Evolutionary conservation across 108 stramenopile genomes (phyloP).

Genomic region (Aurantiochytrium sp.): DNA sequence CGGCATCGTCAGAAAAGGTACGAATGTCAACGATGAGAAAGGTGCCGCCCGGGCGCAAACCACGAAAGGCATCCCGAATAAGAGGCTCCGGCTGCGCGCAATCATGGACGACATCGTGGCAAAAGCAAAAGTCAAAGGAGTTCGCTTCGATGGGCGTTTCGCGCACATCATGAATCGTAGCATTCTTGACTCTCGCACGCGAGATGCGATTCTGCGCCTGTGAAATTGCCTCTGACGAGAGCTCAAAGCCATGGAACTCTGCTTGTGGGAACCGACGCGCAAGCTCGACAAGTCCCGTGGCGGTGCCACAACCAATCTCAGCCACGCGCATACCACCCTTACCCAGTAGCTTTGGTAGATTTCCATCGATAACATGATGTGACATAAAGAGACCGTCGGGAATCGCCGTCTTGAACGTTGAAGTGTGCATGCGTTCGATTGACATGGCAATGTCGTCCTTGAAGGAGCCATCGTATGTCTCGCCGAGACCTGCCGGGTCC

Average conservation of each 20-base stretch:
- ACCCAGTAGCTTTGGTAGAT: neutral
- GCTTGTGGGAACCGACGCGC: neutral
- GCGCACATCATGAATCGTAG: neutral
- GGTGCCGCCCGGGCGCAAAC: neutral
- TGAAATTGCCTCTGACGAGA: neutral
- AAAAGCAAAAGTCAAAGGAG: neutral
- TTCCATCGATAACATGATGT: neutral
- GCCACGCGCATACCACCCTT: neutral
- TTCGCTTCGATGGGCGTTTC: neutral
- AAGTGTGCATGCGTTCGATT: neutral
- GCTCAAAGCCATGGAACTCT: neutral
- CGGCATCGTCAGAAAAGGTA: neutral
- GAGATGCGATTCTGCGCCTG: neutral
- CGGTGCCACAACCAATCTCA: neutral
- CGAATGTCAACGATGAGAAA: neutral
- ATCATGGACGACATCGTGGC: constrained; percentile 3
- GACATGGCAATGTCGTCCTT: constrained; percentile 9
- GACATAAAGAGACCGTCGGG: neutral
- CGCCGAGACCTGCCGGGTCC: neutral
- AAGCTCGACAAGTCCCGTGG: neutral
- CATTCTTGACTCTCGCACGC: neutral
- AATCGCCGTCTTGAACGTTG: neutral
- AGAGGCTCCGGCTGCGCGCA: neutral
- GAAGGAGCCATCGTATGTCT: neutral
- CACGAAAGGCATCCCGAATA: neutral